Percentiles rank a stretch among this genome's conserved stretches.
These are phyloP conservation scores for Epichloe sp. DNA, from an alignment of 2,329 filamentous ascomycete genomes.

Conservation along the genomic window DNA sequence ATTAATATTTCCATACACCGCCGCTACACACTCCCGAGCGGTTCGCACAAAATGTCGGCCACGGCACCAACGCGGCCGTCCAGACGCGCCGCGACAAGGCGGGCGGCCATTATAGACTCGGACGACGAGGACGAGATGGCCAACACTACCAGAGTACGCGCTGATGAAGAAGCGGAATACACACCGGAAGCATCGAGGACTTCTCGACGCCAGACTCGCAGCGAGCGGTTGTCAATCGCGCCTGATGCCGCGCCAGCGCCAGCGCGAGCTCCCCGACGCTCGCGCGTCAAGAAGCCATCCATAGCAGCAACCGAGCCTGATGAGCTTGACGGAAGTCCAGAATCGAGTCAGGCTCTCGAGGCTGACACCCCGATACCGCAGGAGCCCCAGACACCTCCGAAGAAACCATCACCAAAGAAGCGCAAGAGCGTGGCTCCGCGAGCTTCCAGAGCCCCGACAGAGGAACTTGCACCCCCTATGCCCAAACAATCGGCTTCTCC, in stretches of 20 bases:
- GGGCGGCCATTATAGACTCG: constrained; percentile 63
- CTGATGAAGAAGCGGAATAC: constrained; percentile 64
- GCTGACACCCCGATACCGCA: constrained; percentile 20
- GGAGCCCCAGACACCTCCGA: constrained; percentile 20
- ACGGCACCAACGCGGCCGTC: constrained; percentile 23
- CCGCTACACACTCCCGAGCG: not conserved
- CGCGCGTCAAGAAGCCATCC: constrained; percentile 27
- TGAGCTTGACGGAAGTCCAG: not conserved
- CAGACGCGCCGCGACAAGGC: constrained; percentile 41
- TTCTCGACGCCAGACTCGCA: constrained; percentile 36
- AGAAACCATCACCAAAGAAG: constrained; percentile 46
- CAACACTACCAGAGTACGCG: constrained; percentile 35
- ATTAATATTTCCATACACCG: not conserved
- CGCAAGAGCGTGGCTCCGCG: constrained; percentile 45
- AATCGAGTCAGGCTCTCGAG: constrained; percentile 23
- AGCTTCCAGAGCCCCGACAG: constrained; percentile 25
- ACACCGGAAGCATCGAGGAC: constrained; percentile 55
- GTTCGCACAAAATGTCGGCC: constrained; percentile 15
- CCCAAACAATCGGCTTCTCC: constrained; percentile 44
- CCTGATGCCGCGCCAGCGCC: constrained; percentile 33
- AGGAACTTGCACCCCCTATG: constrained; percentile 28
- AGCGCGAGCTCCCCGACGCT: constrained; percentile 29
- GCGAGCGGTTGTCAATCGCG: constrained; percentile 29
- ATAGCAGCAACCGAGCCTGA: constrained; percentile 12
- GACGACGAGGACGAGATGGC: constrained; percentile 60